phyloP scores from a whole-genome alignment of 768 basidiomycete species.

The Boletus eberwhitei region DNA sequence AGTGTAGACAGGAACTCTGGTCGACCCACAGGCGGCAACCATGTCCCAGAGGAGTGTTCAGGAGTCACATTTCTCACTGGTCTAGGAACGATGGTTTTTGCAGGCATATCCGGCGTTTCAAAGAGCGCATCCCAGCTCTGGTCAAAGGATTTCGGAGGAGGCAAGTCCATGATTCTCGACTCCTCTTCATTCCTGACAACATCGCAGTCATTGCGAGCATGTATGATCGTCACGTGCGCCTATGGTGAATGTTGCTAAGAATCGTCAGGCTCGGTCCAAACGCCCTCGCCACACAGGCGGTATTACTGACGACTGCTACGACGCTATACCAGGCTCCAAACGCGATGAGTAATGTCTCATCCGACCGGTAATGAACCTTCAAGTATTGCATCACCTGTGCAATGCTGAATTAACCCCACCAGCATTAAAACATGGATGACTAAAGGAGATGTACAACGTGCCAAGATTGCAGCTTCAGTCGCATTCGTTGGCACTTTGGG shows the following conservation, averaged over 20 bases:
- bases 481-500: slow-evolving; percentile 16
- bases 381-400: not conserved
- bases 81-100: slow-evolving; percentile 12
- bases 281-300: slow-evolving; percentile 25
- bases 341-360: slow-evolving; percentile 18
- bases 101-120: slow-evolving; percentile 19
- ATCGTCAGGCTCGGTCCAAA: slow-evolving; percentile 19
- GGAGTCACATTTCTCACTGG: slow-evolving; percentile 10
- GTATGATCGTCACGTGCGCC: slow-evolving; percentile 9
- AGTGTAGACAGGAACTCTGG: not conserved
- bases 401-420: not conserved
- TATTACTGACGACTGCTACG: slow-evolving; percentile 22
- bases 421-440: slow-evolving; percentile 24
- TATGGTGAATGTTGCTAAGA: slow-evolving; percentile 3
- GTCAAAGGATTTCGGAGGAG: slow-evolving; percentile 29
- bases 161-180: slow-evolving; percentile 4
- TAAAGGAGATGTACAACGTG: slow-evolving; percentile 16
- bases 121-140: slow-evolving; percentile 29
- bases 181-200: slow-evolving; percentile 1
- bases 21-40: not conserved
- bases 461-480: slow-evolving; percentile 17
- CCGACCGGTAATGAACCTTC: slow-evolving; percentile 21
- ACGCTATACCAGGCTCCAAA: slow-evolving; percentile 24
- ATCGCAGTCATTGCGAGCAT: slow-evolving; percentile 21
- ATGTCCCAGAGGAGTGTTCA: not conserved